Evolutionary conservation across 2,329 filamentous ascomycete species (phyloP), one percentile per base, ranked within the genome.

Genomic region (Stachybotrys elegans): DNA sequence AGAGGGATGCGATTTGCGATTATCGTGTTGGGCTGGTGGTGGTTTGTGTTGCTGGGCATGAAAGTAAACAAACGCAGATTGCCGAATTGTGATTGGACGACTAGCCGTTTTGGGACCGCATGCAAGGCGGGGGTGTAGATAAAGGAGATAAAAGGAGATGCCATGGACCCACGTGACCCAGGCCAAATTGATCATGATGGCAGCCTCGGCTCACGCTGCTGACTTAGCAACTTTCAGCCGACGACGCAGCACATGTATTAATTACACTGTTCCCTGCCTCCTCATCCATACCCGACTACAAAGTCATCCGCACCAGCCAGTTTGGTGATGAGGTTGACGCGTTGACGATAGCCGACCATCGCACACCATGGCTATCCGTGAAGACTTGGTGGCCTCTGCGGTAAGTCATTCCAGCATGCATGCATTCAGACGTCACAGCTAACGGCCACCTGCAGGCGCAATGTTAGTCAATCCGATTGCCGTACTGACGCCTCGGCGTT

Each of bases 331-430:
- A 34, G 9, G 51, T 51, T 44, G 44, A 42, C 40, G 47, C 49
- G 51, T 49, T 42, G 41, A 43, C 23, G 31, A 43, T 45, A 44
- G 21, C 46, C 23, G 42, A 22, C 47, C n/a, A 42, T 44, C n/a
- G 23, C 32, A 45, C 36, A 47, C 41, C 23, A 92, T 83, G 75
- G 84, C 91, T 73, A 89, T 95, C 73, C 89, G 93, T 63, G 92
- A 97, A 81, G 92, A 97, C 65, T 75, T 96, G 52, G 81, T 95
- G 58, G 76, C 82, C 55, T 95, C 90, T 61, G 91, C 88, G 62
- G 84, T 86, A 75, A 57, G 67, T 65, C 20, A 9, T 9, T 14
- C 20, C 19, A 12, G 9, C n/a, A n/a, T n/a, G n/a, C n/a, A 12
- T 16, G 11, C 31, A 34, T 34, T 7, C 31, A 34, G 31, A 14